A percentile compares a stretch with the other conserved stretches of the same genome.
Conservation (phyloP, 2,329 filamentous ascomycete genomes). For the Colletotrichum sp. region DNA sequence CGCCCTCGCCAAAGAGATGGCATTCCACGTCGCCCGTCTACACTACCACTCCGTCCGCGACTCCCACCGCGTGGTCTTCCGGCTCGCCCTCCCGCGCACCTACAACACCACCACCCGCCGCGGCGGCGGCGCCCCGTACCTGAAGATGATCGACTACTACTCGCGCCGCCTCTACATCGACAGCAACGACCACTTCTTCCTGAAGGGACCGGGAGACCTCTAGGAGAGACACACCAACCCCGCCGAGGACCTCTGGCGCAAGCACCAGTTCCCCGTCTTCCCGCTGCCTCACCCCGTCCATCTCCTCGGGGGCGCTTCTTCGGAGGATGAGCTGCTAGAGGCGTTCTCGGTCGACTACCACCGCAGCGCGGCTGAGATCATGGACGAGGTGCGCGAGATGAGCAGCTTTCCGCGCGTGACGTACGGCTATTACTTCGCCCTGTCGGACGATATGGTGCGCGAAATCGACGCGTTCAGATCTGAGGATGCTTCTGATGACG, state of each 20-base stretch:
- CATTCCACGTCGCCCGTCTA: neutral
- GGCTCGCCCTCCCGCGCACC: neutral
- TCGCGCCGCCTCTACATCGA: neutral
- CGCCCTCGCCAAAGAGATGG: neutral
- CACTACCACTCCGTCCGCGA: neutral
- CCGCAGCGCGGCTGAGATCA: neutral
- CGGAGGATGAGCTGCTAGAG: neutral
- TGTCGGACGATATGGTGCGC: neutral
- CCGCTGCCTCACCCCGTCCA: neutral
- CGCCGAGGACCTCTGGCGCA: neutral
- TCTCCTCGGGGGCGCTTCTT: neutral
- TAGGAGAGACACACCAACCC: neutral
- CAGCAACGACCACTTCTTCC: neutral
- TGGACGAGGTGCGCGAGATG: neutral
- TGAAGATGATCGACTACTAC: neutral
- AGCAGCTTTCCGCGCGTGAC: neutral
- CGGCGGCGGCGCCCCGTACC: neutral
- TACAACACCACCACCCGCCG: neutral
- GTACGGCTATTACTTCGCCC: neutral
- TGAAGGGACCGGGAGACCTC: neutral
- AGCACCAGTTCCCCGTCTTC: neutral
- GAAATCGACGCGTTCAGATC: neutral
- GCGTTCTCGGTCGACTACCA: neutral
- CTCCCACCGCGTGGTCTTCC: neutral
- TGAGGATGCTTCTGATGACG: neutral